These are phyloP conservation scores for Cucurbita ficifolia DNA, from an alignment of 306 rosid species.

Conservation along the genomic window DNA sequence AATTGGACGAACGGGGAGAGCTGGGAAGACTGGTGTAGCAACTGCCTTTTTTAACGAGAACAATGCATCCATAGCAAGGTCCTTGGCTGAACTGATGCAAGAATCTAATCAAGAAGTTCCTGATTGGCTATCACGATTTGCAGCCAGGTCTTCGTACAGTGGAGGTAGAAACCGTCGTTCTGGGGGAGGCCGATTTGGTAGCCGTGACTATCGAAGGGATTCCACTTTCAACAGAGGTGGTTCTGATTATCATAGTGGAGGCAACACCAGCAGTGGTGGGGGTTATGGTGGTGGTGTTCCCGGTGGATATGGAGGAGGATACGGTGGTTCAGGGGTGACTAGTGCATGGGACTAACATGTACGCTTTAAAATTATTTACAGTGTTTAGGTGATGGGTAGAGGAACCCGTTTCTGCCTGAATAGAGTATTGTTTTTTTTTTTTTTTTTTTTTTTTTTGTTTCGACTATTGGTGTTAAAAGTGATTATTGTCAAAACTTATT, in stretches of 20 bases:
- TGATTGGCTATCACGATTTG: constrained; percentile 65
- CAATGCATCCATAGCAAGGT: constrained; percentile 50
- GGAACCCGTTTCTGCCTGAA: constrained; percentile 16
- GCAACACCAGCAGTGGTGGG: constrained; percentile 28
- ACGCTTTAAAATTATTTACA: constrained; percentile 15
- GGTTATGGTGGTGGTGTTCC: constrained; percentile 57
- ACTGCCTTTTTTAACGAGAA: constrained; percentile 84
- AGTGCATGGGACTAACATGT: constrained; percentile 58
- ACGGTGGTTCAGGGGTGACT: constrained; percentile 42
- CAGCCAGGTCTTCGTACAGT: constrained; percentile 47
- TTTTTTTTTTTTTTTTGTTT: constrained; percentile 12
- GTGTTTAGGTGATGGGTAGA: constrained; percentile 23
- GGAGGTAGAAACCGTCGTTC: constrained; percentile 73
- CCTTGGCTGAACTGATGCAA: constrained; percentile 67
- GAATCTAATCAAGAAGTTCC: constrained; percentile 81
- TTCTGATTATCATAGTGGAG: constrained; percentile 33
- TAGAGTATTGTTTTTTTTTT: constrained; percentile 20
- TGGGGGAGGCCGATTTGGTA: constrained; percentile 70
- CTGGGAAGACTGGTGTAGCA: constrained; percentile 78
- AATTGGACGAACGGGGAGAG: constrained; percentile 84
- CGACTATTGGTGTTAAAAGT: constrained; percentile 23
- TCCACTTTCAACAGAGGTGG: constrained; percentile 28
- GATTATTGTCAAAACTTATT: constrained; percentile 13
- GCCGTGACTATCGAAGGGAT: constrained; percentile 71
- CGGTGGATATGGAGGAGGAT: constrained; percentile 44